Evolutionary conservation across 208 protist species (phyloP).

Genomic region (Trypanosomatidae sp.): DNA sequence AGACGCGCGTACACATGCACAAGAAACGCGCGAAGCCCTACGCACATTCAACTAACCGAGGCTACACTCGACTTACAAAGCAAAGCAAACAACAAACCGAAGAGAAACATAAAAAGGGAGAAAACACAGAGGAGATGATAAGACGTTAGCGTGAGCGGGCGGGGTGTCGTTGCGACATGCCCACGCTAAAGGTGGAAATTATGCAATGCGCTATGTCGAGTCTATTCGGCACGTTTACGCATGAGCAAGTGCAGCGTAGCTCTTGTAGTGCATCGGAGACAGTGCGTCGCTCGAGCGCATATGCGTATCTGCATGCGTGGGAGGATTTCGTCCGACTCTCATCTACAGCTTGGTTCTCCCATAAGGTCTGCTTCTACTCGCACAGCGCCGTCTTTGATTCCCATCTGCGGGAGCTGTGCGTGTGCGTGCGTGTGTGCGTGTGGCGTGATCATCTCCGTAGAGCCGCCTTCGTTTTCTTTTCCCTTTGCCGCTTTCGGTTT

Average conservation of each 20-base stretch:
- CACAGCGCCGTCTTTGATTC: neutral
- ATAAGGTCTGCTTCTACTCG: neutral
- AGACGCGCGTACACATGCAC: neutral
- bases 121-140: slow-evolving; percentile 13
- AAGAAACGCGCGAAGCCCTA: neutral
- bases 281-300: neutral
- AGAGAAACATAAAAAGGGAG: slow-evolving; percentile 1
- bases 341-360: neutral
- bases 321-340: neutral
- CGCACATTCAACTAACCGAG: neutral
- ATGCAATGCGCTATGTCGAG: neutral
- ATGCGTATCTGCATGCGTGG: neutral
- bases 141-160: neutral
- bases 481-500: neutral
- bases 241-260: neutral
- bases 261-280: neutral
- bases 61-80: neutral
- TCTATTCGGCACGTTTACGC: neutral
- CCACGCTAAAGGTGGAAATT: neutral
- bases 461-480: neutral
- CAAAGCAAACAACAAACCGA: neutral
- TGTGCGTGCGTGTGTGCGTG: neutral
- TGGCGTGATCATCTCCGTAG: neutral
- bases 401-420: neutral
- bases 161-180: neutral